Conservation (phyloP, 441 rosid species). For the Aleurites moluccanus region DNA sequence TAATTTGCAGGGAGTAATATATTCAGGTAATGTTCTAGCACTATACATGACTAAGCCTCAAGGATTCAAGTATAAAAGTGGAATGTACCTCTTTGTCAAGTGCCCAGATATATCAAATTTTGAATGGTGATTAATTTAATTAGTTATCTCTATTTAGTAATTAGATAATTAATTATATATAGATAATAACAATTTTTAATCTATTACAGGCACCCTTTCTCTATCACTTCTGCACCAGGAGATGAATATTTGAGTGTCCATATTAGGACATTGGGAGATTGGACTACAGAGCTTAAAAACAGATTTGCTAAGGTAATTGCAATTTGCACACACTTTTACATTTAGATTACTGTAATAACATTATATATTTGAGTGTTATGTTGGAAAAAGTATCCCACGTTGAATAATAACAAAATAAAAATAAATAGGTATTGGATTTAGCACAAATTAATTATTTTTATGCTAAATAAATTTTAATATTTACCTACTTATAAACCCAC, state of each 20-base stretch:
- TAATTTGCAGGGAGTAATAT: constrained; percentile 65
- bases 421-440: no score
- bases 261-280: constrained; percentile 85
- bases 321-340: no score
- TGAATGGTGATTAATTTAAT: constrained; percentile 56
- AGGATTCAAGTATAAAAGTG: constrained; percentile 81
- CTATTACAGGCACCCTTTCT: constrained; percentile 78
- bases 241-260: constrained; percentile 86
- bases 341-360: no score
- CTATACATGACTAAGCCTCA: constrained; percentile 78
- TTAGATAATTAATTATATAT: no score
- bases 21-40: constrained; percentile 92
- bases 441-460: no score
- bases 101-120: constrained; percentile 74
- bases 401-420: no score
- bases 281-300: constrained; percentile 76
- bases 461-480: no score
- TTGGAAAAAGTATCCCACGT: no score
- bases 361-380: no score
- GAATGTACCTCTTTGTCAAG: constrained; percentile 92
- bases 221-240: constrained; percentile 92
- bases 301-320: constrained; percentile 57
- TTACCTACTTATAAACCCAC: no score
- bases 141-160: constrained; percentile 4
- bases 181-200: background rate